phyloP scores from a whole-genome alignment of 306 rosid genomes.

The Cicer judaicum region DNA sequence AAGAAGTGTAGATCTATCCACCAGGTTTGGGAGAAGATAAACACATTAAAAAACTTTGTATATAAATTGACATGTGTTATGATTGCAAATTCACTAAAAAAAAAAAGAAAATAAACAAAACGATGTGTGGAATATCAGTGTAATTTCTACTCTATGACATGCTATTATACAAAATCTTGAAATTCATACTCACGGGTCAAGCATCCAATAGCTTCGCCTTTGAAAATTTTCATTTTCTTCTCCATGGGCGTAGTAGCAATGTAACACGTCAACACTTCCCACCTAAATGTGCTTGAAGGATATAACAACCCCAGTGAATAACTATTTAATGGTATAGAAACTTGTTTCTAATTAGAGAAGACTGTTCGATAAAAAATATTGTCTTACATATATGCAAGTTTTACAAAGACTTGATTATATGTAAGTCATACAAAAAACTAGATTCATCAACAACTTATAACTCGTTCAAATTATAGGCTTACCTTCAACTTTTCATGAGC shows the following conservation, averaged over 20 bases:
- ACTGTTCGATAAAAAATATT: background rate
- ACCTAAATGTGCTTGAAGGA: constrained; percentile 69
- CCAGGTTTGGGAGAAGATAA: constrained; percentile 14
- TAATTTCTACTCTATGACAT: constrained; percentile 38
- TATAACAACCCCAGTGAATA: constrained; percentile 42
- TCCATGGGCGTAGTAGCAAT: constrained; percentile 97
- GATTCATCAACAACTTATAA: constrained; percentile 24
- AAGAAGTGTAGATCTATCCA: constrained; percentile 27
- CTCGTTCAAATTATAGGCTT: constrained; percentile 41
- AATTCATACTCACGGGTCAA: constrained; percentile 77
- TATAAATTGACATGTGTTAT: constrained; percentile 24
- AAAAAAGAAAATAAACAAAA: constrained; percentile 5
- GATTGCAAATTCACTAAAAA: constrained; percentile 32
- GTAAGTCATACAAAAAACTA: constrained; percentile 7
- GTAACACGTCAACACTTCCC: constrained; percentile 88
- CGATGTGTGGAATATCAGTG: constrained; percentile 23
- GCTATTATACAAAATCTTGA: constrained; percentile 27
- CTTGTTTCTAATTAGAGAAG: constrained; percentile 34
- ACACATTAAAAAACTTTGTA: background rate
- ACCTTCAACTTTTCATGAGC: constrained; percentile 97
- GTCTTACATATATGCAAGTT: constrained; percentile 23
- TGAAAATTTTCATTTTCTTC: constrained; percentile 91
- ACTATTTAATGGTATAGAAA: constrained; percentile 35
- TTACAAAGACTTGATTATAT: constrained; percentile 16
- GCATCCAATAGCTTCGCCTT: constrained; percentile 96